phyloP scores from a whole-genome alignment of 2,329 filamentous ascomycete species.

The Paracorniculantispora psalliotae region DNA sequence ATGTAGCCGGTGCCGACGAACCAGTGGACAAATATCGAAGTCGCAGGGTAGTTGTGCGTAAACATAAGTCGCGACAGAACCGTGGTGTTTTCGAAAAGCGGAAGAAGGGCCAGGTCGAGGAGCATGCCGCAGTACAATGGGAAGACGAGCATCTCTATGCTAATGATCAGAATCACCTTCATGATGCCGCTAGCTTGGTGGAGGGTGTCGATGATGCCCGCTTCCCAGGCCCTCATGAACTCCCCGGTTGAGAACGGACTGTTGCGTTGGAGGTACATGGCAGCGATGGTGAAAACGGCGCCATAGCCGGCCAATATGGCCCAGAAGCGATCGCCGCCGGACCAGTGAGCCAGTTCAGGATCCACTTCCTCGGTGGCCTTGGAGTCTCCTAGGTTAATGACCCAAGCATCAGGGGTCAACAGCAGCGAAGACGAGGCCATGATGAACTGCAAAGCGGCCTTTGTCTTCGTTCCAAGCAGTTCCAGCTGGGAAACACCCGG shows the following conservation, averaged over 20 bases:
- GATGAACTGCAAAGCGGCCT: neutral
- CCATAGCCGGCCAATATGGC: conserved; percentile 79
- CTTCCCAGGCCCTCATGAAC: conserved; percentile 62
- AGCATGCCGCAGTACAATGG: conserved; percentile 92
- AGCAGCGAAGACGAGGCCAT: conserved; percentile 24
- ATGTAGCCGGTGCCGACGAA: conserved; percentile 98
- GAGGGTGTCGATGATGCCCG: conserved; percentile 72
- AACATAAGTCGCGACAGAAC: conserved; percentile 74
- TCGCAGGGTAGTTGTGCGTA: conserved; percentile 72
- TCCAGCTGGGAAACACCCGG: conserved; percentile 16
- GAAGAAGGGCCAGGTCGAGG: conserved; percentile 81
- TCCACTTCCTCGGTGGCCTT: conserved; percentile 39
- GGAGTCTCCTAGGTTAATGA: conserved; percentile 49
- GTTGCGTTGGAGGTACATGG: conserved; percentile 72
- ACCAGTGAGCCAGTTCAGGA: conserved; percentile 62
- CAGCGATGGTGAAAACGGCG: conserved; percentile 67
- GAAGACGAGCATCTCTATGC: conserved; percentile 97
- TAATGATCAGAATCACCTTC: conserved; percentile 97
- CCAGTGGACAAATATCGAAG: conserved; percentile 96
- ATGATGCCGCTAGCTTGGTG: conserved; percentile 94
- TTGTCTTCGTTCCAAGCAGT: neutral
- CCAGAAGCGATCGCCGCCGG: conserved; percentile 56
- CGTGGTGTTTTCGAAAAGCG: conserved; percentile 79
- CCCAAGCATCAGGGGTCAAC: conserved; percentile 50
- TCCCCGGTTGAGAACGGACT: conserved; percentile 59